Base-by-base conservation (phyloP, 768 basidiomycete genomes). In the Termitomyces sp. region DNA sequence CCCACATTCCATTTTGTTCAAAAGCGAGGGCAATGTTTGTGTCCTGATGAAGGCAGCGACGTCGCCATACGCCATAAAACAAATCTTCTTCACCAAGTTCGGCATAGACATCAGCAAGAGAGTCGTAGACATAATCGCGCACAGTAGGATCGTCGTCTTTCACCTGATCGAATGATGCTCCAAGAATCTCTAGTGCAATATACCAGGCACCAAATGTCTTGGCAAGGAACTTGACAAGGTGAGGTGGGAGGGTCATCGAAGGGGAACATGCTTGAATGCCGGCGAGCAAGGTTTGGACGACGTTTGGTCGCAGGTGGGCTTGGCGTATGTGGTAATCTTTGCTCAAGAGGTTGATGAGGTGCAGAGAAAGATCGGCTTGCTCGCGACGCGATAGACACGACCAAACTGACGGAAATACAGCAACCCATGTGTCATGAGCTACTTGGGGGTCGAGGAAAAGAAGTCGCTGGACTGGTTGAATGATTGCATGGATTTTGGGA, bases 191-290 rank as follows among this genome's bases (percentile, higher is more conserved):
- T 56, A 96, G 73, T 4, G 86, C 85, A 48, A 88, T 83, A 69
- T 97, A 90, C 95, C 96, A 98, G n/a, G 92, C 91, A 39, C 92
- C 88, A 70, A 90, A 99, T 0, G 92, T 92, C 73, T 98, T 97
- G 18, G 92, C 93, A 34, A 98, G 85, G 68, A 94, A 99, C 68
- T 98, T 98, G 64, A 98, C 81, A 36, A 99, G 84, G 65, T 96
- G 90, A 12, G 97, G 95, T 8, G 97, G 97, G 2, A 99, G 79
- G 31, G 83, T 85, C 80, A 97, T 88, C 0, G 90, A 82, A 5
- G 95, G 93, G 8, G 79, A 83, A 69, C 95, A 97, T n/a, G 87
- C 83, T 41, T 92, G 85, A 42, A 92, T 79, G 1, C 92, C 92
- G 20, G 82, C 81, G 24, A 99, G 85, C 29, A 99, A 78, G 0